phyloP scores from a whole-genome alignment of 139 green algal species.

The Micromonas commoda region DNA sequence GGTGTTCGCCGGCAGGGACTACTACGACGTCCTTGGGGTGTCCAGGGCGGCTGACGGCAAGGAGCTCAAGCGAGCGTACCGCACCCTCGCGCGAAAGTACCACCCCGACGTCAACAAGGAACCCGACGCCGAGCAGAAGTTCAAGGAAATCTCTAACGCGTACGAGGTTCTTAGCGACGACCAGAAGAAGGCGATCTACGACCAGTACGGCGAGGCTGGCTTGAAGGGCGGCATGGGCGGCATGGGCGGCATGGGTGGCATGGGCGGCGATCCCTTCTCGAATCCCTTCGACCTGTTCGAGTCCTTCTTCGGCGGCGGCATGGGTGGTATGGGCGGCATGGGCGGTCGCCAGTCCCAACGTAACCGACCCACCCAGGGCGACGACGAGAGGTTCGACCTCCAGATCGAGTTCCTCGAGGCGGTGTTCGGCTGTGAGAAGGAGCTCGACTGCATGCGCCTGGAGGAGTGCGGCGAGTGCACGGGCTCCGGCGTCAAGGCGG shows the following conservation, averaged over 20 bases:
- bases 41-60: constrained; percentile 74
- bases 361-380: constrained; percentile 34
- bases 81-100: constrained; percentile 88
- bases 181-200: constrained; percentile 90
- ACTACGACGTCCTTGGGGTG: constrained; percentile 77
- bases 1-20: constrained; percentile 30
- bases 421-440: constrained; percentile 85
- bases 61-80: constrained; percentile 92
- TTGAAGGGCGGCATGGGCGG: constrained; percentile 69
- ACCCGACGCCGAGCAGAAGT: constrained; percentile 83
- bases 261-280: constrained; percentile 53
- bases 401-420: constrained; percentile 72
- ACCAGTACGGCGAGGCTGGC: constrained; percentile 90
- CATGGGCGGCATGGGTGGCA: constrained; percentile 33
- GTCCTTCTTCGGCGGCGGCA: constrained; percentile 82
- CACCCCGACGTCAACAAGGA: constrained; percentile 98
- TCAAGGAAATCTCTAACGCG: constrained; percentile 89
- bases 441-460: constrained; percentile 81
- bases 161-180: constrained; percentile 90
- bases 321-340: constrained; percentile 47
- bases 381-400: constrained; percentile 57
- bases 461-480: constrained; percentile 53
- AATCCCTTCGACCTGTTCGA: constrained; percentile 99
- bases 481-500: constrained; percentile 71
- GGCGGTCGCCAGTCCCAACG: constrained; percentile 19